Conservation (phyloP, 345 rosid genomes). For the Zanthoxylum bungeanum region DNA sequence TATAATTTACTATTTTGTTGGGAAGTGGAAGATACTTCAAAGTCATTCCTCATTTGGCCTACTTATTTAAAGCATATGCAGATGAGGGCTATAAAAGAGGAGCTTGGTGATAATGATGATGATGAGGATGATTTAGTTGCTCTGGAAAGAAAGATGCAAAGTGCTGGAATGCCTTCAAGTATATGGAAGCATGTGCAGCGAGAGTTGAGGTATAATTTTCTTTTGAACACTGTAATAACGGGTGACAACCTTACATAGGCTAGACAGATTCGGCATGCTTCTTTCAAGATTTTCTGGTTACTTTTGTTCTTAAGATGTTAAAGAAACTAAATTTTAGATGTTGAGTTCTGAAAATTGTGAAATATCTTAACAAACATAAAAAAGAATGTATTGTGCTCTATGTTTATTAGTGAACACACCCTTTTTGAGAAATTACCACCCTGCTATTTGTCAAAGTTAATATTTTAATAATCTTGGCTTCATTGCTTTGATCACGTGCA, state of each 20-base stretch:
- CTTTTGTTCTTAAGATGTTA: background rate
- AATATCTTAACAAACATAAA: background rate
- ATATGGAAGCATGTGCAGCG: slow-evolving; percentile 98
- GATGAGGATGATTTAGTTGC: slow-evolving; percentile 98
- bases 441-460: background rate
- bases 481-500: background rate
- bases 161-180: slow-evolving; percentile 91
- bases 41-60: slow-evolving; percentile 13
- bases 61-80: slow-evolving; percentile 28
- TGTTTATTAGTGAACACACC: background rate
- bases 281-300: no score
- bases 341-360: background rate
- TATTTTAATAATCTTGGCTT: background rate
- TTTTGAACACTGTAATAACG: background rate
- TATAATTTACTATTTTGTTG: background rate
- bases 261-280: background rate
- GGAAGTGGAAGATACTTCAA: background rate
- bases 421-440: background rate
- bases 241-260: background rate
- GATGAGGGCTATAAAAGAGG: slow-evolving; percentile 99
- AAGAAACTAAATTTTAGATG: background rate
- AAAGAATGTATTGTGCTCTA: background rate
- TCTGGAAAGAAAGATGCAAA: slow-evolving; percentile 94
- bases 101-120: slow-evolving; percentile 98
- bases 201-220: slow-evolving; percentile 70